Percentiles rank a stretch among this genome's conserved stretches.
Conservation (phyloP, 2,329 filamentous ascomycete genomes). For the Cytospora piceae region DNA sequence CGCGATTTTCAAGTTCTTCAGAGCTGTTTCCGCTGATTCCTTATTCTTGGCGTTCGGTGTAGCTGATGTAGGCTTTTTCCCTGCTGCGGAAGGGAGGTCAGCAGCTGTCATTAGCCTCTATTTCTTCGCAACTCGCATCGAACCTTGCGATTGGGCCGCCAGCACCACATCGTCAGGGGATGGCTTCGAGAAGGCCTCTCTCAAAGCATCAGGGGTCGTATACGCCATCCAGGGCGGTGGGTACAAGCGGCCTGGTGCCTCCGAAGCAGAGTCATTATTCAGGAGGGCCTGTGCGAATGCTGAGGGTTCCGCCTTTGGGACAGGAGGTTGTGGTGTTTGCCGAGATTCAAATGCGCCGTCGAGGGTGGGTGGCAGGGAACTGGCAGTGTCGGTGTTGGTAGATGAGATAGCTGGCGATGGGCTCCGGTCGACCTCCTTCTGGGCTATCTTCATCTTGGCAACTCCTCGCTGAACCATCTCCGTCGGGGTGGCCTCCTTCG, state of each 20-base stretch:
- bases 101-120: slow-evolving; percentile 51
- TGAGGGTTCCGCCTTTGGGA: slow-evolving; percentile 47
- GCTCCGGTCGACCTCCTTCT: neutral
- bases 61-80: slow-evolving; percentile 48
- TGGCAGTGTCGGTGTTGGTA: neutral
- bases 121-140: slow-evolving; percentile 56
- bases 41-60: slow-evolving; percentile 45
- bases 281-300: slow-evolving; percentile 60
- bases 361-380: neutral
- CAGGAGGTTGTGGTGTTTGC: neutral
- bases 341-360: slow-evolving; percentile 13
- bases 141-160: slow-evolving; percentile 88
- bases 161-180: slow-evolving; percentile 91
- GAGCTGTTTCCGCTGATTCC: slow-evolving; percentile 40
- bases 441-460: neutral
- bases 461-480: neutral
- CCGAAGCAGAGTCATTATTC: slow-evolving; percentile 41
- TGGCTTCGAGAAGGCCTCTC: slow-evolving; percentile 76
- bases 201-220: slow-evolving; percentile 47
- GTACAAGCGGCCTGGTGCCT: slow-evolving; percentile 37
- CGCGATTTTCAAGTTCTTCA: slow-evolving; percentile 47
- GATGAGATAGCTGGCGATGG: neutral
- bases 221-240: slow-evolving; percentile 56
- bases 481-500: slow-evolving; percentile 3
- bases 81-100: slow-evolving; percentile 56